phyloP scores from a whole-genome alignment of 768 basidiomycete species.

The Lactifluus pinguis region DNA sequence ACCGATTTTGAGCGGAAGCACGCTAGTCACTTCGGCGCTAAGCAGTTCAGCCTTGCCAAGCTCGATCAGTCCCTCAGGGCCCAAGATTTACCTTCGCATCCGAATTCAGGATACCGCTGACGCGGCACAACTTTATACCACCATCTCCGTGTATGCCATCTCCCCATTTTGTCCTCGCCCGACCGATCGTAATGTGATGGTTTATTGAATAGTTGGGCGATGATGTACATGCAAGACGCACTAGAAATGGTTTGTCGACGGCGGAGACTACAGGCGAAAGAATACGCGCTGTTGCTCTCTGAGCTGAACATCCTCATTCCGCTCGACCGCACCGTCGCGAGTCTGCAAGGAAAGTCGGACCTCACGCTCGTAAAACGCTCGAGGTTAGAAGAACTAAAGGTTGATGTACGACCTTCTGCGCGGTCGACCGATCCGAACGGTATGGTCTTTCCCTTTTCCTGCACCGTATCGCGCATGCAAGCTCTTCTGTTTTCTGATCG shows the following conservation, averaged over 20 bases:
- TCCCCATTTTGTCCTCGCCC: not conserved
- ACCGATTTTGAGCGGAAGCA: slow-evolving; percentile 21
- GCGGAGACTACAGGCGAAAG: slow-evolving; percentile 61
- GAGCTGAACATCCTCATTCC: slow-evolving; percentile 74
- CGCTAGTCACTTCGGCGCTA: slow-evolving; percentile 22
- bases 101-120: slow-evolving; percentile 75
- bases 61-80: slow-evolving; percentile 65
- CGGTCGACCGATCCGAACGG: slow-evolving; percentile 90
- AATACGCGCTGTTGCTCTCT: slow-evolving; percentile 69
- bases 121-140: slow-evolving; percentile 78
- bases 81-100: slow-evolving; percentile 76
- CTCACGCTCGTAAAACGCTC: slow-evolving; percentile 72
- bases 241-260: slow-evolving; percentile 75
- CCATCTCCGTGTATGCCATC: slow-evolving; percentile 77
- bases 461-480: not conserved
- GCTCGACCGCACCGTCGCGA: slow-evolving; percentile 93
- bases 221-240: slow-evolving; percentile 96
- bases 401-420: slow-evolving; percentile 55
- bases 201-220: slow-evolving; percentile 51
- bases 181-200: not conserved
- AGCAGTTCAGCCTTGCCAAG: slow-evolving; percentile 41
- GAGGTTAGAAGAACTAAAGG: slow-evolving; percentile 64
- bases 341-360: slow-evolving; percentile 80
- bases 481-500: not conserved
- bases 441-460: slow-evolving; percentile 27